Evolutionary conservation across 352 stramenopile genomes (phyloP), one percentile per base, ranked within the genome.

Genomic region (Pythium coloratum): DNA sequence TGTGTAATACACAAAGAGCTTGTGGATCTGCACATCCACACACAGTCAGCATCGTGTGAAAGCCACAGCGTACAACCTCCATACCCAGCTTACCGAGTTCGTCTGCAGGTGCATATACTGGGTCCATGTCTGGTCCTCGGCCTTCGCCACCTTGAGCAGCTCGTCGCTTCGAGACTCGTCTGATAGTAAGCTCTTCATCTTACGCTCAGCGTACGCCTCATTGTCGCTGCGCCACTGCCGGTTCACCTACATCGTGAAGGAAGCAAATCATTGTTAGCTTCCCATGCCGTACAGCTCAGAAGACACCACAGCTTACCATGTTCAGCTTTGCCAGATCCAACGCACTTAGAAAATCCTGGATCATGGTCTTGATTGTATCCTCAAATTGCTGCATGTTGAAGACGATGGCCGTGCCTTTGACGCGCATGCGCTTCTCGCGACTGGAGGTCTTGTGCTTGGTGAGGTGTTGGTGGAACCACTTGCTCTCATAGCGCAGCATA

Each of bases 1-100:
- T 34, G 84, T 92, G 66, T 94, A 94, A 59, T 91, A 89, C 30
- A 94, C 86, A 32, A 94, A 88, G 12, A 94, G 24, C 56, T 90
- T 90, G 68, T 91, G 67, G 13, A 87, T 76, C 78, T 87, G 49
- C 10, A 38, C 20, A 59, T 3, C 16, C 6, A 16, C 36, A 12
- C 36, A 14, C 30, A 53, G 26, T 24, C 16, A 18, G 24, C 14
- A 53, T n/a, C 30, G 18, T 6, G n/a, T n/a, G 18, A 30, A 26
- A 10, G 9, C 20, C 20, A 24, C 20, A 24, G 20, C 20, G 20
- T 24, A 24, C 20, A 24, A 24, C 20, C 20, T 24, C 20, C 20
- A 24, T 24, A 24, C 20, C 20, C 20, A 24, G 20, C 20, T 24
- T 64, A 94, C 83, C 59, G 78, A 86, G 50, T 77, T 88, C 75